Percentiles rank a stretch among this genome's conserved stretches.
Evolutionary conservation across 176 grass and related monocot species (phyloP).

Genomic region (Zoysia japonica): DNA sequence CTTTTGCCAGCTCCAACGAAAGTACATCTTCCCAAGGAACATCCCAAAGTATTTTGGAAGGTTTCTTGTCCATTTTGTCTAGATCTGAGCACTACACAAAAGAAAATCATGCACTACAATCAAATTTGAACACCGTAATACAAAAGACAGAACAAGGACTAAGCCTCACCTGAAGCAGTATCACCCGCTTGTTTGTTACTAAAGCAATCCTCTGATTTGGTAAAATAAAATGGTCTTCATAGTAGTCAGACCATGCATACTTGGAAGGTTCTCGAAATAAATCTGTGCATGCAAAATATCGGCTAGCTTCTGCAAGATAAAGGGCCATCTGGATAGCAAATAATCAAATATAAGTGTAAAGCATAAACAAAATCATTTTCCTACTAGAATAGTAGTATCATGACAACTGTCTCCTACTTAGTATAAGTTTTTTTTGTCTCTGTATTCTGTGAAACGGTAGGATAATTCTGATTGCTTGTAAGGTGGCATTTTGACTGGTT

Average conservation of each 20-base stretch:
- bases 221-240: constrained; percentile 85
- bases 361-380: constrained; percentile 17
- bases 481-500: background rate
- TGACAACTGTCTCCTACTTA: constrained; percentile 7
- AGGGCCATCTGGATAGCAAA: constrained; percentile 80
- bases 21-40: constrained; percentile 91
- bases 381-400: background rate
- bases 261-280: constrained; percentile 98
- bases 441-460: too few relatives aligned
- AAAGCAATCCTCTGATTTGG: constrained; percentile 75
- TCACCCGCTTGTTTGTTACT: constrained; percentile 84
- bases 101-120: constrained; percentile 4
- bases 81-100: constrained; percentile 69
- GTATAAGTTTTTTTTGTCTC: background rate
- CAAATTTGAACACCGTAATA: constrained; percentile 12
- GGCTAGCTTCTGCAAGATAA: constrained; percentile 90
- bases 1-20: constrained; percentile 90
- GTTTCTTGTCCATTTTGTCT: constrained; percentile 93
- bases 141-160: constrained; percentile 26
- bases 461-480: background rate
- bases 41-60: constrained; percentile 96
- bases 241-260: constrained; percentile 99
- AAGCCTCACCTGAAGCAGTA: constrained; percentile 79
- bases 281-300: constrained; percentile 93
- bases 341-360: constrained; percentile 32